Base-by-base conservation (phyloP, 805 yeast genomes). In the Metschnikowia lachancei region DNA sequence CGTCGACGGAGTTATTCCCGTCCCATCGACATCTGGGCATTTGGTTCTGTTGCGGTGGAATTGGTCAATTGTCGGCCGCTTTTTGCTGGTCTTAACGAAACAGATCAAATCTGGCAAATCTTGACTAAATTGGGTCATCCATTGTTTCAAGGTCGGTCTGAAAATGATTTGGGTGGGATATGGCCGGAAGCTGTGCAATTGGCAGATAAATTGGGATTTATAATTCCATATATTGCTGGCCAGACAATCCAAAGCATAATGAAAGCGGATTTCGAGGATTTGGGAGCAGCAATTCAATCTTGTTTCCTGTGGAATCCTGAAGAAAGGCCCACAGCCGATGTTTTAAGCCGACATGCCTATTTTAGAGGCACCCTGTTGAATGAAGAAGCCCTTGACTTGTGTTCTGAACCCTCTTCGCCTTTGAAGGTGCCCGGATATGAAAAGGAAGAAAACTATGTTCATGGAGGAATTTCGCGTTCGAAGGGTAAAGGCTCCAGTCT, bases 11-110 rank as follows among this genome's bases (percentile, higher is more conserved):
- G 64, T 56, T 84, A 87, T 58, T 78, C 88, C 0, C 77, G 67
- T 50, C 89, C 94, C 2, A 77, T 85, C 31, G 95, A 87, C 67
- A 77, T 87, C 29, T 87, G 95, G 95, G 92, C 95, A 0, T 87
- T 86, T 70, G 95, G 90, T 1, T 77, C 83, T 36, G 88, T 87
- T 32, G 88, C 87, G 1, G 78, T 79, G 6, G 95, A 87, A 60
- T 72, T 82, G 36, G 85, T 87, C 18, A 81, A 81, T 36, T 81
- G 86, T 56, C 62, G 74, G 31, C 96, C 98, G 1, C 69, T 91
- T 29, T 87, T 92, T 59, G 95, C 97, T 0, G 98, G 98, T 0
- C 61, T 74, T 13, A 78, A 82, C 60, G 94, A 87, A 59, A 57
- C 83, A 41, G 96, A 91, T 59, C 97, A 91, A 69, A 75, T 83